These are phyloP conservation scores for Floccularia luteovirens DNA, from an alignment of 768 basidiomycete genomes.

Conservation along the genomic window DNA sequence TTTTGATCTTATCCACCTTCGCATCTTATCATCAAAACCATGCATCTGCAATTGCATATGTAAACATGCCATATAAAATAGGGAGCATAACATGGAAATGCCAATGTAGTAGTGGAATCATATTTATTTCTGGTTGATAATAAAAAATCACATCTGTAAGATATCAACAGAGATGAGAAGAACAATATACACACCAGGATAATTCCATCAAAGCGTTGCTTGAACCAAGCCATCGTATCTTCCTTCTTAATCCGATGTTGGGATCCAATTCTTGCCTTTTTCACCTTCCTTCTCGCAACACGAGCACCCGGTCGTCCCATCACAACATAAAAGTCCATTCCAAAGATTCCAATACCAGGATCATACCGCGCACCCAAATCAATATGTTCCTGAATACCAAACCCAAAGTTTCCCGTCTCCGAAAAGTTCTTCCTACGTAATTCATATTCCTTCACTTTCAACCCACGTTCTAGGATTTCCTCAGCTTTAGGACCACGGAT, in stretches of 20 bases:
- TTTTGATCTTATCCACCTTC: too few relatives aligned
- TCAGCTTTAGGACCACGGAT: conserved; percentile 99
- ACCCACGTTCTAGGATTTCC: conserved; percentile 97
- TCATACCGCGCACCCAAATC: conserved; percentile 98
- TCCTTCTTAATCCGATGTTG: conserved; percentile 91
- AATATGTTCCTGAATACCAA: conserved; percentile 99
- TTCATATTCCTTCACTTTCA: conserved; percentile 99
- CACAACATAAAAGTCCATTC: conserved; percentile 98
- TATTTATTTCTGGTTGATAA: conserved; percentile 33
- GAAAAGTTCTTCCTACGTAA: conserved; percentile 95
- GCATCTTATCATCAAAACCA: too few relatives aligned
- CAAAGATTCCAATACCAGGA: conserved; percentile 97
- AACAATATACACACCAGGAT: conserved; percentile 59
- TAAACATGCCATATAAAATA: conserved; percentile 21
- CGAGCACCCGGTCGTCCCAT: conserved; percentile 95
- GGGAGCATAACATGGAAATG: conserved; percentile 18
- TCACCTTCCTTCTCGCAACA: conserved; percentile 86
- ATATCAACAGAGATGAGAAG: conserved; percentile 5
- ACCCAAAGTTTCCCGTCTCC: conserved; percentile 98
- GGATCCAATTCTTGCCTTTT: conserved; percentile 82
- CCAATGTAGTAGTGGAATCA: conserved; percentile 8
- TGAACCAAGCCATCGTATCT: conserved; percentile 98
- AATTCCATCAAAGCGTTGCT: conserved; percentile 98
- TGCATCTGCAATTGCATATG: too few relatives aligned
- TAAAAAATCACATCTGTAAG: too few relatives aligned